Evolutionary conservation across 2,329 filamentous ascomycete species (phyloP), one percentile per base, ranked within the genome.

Genomic region (Colletotrichum acutatum): DNA sequence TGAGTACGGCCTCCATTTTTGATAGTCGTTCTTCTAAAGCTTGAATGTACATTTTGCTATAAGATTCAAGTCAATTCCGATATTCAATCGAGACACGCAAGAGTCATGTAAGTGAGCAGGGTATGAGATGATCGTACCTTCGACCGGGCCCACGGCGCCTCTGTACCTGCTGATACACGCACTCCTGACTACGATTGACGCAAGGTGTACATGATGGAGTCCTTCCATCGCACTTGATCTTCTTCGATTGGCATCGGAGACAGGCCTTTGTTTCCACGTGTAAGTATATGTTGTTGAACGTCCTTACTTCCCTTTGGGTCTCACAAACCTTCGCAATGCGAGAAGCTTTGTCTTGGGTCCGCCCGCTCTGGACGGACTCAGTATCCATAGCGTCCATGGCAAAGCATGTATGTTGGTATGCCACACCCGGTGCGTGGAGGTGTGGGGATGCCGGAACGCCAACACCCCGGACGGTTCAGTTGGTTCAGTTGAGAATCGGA

Each of bases 31-130:
- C 71, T 14, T 75, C 73, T 26, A 75, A 67, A 6, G 63, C 61
- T 26, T 71, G 57, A 5, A 75, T 66, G 53, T 73, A 73, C 62
- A 71, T 68, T 65, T 75, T 75, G 34, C 73, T 75, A n/a, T 1
- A 3, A 4, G 24, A 30, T 62, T 14, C 52, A 49, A 14, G 2
- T n/a, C 19, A 49, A 49, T n/a, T 22, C 8, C 42, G 9, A 37
- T 4, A 5, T 56, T 28, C n/a, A 60, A 46, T 11, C 1, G 11
- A 9, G 37, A n/a, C 1, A 4, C 16, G 7, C 14, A 12, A 56
- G 11, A 30, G 5, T 8, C 24, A 28, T 2, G 32, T 30, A 12
- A 19, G 12, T 49, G 42, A 1, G 11, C 7, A 28, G 22, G 14
- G 9, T 19, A n/a, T 22, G 4, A 11, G 8, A n/a, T 26, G 24